Percentiles rank a stretch among this genome's conserved stretches.
Conservation (phyloP, 305 asterid species). For the Salvia sclarea region DNA sequence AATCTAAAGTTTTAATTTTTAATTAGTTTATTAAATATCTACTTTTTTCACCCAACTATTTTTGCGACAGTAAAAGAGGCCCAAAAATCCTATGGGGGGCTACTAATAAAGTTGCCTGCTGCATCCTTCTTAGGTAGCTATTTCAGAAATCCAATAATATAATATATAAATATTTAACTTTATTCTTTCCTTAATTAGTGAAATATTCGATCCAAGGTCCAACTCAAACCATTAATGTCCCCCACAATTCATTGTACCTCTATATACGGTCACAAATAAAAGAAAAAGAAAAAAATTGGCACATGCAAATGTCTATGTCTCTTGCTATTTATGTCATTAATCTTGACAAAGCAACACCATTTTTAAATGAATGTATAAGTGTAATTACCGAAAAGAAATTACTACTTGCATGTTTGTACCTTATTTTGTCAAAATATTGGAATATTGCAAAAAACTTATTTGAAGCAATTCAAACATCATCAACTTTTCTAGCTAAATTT, state of each 20-base stretch:
- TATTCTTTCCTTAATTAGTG: slow-evolving; percentile 32
- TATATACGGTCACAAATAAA: no score
- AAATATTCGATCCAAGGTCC: slow-evolving; percentile 9
- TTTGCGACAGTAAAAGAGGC: no score
- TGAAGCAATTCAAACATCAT: no score
- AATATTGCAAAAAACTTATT: neutral
- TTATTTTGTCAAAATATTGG: neutral
- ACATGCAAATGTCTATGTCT: slow-evolving; percentile 13
- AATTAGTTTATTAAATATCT: no score
- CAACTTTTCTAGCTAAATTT: no score
- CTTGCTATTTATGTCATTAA: neutral
- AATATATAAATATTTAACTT: neutral
- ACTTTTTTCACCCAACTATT: no score
- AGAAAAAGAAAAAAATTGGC: neutral
- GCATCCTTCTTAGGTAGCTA: neutral
- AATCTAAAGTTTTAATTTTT: no score
- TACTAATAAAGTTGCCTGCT: no score
- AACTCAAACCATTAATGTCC: neutral
- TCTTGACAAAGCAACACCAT: neutral
- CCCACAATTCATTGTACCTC: neutral
- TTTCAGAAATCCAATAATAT: neutral
- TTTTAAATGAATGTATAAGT: no score
- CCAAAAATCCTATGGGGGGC: no score
- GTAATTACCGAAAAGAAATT: neutral
- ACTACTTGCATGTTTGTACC: neutral